Evolutionary conservation across 305 asterid genomes (phyloP).

Genomic region (Fraxinus velutina): DNA sequence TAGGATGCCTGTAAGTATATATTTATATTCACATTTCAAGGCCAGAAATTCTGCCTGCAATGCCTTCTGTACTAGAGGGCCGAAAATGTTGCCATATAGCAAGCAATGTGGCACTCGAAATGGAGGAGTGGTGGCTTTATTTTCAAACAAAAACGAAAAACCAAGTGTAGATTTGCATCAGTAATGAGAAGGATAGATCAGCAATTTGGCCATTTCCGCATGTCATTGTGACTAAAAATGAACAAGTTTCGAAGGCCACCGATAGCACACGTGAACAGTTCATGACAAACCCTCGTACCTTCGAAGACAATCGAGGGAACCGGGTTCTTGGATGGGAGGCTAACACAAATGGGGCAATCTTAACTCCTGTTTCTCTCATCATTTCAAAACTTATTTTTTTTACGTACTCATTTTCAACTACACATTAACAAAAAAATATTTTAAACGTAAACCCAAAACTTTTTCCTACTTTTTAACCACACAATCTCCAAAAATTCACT

Average conservation of each 20-base stretch:
- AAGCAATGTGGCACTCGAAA: constrained; percentile 31
- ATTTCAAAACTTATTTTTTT: too few species aligned
- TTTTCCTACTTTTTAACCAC: too few species aligned
- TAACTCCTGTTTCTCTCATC: too few species aligned
- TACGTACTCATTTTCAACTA: too few species aligned
- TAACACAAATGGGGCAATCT: not conserved
- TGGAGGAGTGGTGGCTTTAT: not conserved
- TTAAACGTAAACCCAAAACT: too few species aligned
- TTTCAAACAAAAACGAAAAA: not conserved
- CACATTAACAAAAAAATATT: too few species aligned
- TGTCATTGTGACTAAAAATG: not conserved
- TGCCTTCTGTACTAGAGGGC: constrained; percentile 23
- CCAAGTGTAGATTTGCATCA: not conserved
- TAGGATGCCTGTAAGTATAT: not conserved
- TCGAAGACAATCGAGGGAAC: not conserved
- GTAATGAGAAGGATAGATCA: not conserved
- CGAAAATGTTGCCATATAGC: not conserved
- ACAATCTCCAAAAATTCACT: too few species aligned
- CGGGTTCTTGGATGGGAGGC: not conserved
- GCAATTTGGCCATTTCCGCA: not conserved
- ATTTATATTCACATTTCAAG: not conserved
- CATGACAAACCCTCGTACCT: not conserved
- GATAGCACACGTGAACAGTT: not conserved
- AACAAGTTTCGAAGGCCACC: not conserved
- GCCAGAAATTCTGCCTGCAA: constrained; percentile 9